Evolutionary conservation across 2,329 filamentous ascomycete species (phyloP), one percentile per base, ranked within the genome.

Genomic region (Calonectria pteridis): DNA sequence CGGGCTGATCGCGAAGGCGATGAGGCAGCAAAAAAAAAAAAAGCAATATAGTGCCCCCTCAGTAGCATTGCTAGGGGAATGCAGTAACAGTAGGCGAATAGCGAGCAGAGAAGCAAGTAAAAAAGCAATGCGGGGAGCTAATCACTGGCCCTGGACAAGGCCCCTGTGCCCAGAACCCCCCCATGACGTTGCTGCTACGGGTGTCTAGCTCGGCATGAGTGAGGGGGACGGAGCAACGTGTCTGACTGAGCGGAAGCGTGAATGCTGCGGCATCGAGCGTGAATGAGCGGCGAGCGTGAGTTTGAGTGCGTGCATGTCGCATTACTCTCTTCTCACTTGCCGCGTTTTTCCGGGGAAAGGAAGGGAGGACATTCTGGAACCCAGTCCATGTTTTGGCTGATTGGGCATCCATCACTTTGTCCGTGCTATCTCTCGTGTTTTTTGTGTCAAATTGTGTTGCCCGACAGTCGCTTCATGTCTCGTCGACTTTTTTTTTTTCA

Each of bases 281-380:
- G 37, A 59, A 20, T 65, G 40, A 51, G 63, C 63, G 53, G 63
- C 43, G 40, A 63, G 40, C 63, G 69, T 35, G 51, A 71, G 63
- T 46, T 72, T 71, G 69, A 72, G 64, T 72, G 64, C 64, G 31
- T 71, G 69, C 69, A 67, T 71, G 51, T 65, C 62, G 37, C 68
- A 71, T 65, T 28, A 10, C 35, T 29, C 31, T 33, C 35, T 18
- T 18, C 26, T n/a, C 37, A 4, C 20, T n/a, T 28, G 18, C 50
- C 46, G 31, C 31, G 23, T 71, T 16, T 49, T 63, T 63, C 59
- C 18, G 59, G 35, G 59, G 59, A 46, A 63, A 26, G 26, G 59
- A 31, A 63, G 58, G 58, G 59, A 63, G 23, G 23, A 43, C 23
- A 55, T 69, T 69, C 67, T 69, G 53, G 67, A 53, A 40, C 67